Percentiles rank a stretch among this genome's conserved stretches.
Evolutionary conservation across 306 rosid genomes (phyloP).

Genomic region (Castanea sativa): DNA sequence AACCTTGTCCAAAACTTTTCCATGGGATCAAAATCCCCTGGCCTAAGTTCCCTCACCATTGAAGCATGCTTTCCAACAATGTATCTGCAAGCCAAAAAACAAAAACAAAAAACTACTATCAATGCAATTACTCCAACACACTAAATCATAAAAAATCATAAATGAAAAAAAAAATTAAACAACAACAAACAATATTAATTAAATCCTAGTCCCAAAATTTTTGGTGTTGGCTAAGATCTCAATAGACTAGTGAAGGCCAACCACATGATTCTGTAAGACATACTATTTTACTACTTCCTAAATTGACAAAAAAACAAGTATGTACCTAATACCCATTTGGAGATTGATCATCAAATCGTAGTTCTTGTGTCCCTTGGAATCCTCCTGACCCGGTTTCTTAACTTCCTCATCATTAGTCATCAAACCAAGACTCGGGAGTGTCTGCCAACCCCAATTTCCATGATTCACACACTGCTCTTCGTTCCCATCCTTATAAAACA

Average conservation of each 20-base stretch:
- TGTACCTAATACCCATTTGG: constrained; percentile 49
- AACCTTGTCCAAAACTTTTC: constrained; percentile 59
- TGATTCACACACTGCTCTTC: constrained; percentile 19
- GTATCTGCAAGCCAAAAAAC: constrained; percentile 21
- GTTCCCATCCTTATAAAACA: constrained; percentile 38
- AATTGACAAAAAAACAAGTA: not conserved
- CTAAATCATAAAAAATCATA: not conserved
- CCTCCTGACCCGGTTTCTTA: constrained; percentile 41
- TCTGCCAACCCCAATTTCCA: constrained; percentile 8
- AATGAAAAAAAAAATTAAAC: not conserved
- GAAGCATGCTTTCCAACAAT: constrained; percentile 51
- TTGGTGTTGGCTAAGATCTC: no score
- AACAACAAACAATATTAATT: no score
- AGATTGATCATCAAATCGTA: constrained; percentile 51
- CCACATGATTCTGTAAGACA: no score
- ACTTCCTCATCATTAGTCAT: constrained; percentile 33
- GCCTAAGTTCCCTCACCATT: constrained; percentile 30
- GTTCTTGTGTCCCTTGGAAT: constrained; percentile 49
- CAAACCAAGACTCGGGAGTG: constrained; percentile 35
- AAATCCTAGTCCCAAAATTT: no score
- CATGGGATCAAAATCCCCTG: constrained; percentile 48
- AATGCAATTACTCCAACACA: not conserved
- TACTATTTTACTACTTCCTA: not conserved
- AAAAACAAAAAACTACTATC: not conserved
- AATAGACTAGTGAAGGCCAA: no score